Base-by-base conservation (phyloP, 371 early-diverging fungal species). In the Mucor lusitanicus region DNA sequence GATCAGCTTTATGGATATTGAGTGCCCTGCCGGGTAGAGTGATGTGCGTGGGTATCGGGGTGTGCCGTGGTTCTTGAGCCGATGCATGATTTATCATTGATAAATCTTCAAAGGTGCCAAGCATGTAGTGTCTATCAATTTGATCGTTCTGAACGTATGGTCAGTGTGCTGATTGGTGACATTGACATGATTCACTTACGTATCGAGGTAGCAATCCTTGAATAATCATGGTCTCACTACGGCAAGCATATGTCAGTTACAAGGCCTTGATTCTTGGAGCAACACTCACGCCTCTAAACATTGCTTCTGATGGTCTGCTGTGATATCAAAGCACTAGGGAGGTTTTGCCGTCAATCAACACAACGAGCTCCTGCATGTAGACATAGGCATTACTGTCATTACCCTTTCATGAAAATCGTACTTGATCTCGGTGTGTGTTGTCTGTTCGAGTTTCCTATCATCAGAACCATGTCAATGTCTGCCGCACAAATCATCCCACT, bases 291-390 rank as follows among this genome's bases (percentile, higher is more conserved):
- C 67, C 17, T 61, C 11, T 6, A 61, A 55, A 19, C 68, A 66
- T 1, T 33, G 35, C n/a, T 59, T 13, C 33, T 64, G 64, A 1
- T 60, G 42, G 3, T 37, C 40, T 2, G 64, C 76, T 27, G 59
- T 65, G 17, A 79, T 68, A 27, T 69, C 58, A 30, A 79, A 76
- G 37, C 33, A 73, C 79, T 79, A 50, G 6, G 58, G 11, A 1
- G 33, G 11, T 25, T 53, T 13, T 25, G 27, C 23, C 15, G 46
- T 53, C 11, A 27, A 53, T 53, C 4, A 27, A 50, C 23, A 48
- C 12, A 7, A 27, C 9, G 3, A 35, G 37, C 30, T 27, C 42
- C 37, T 25, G 40, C 25, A 40, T 37, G 2, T n/a, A 25, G 3
- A 33, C n/a, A n/a, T n/a, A n/a, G n/a, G n/a, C n/a, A n/a, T n/a